Evolutionary conservation across 805 yeast genomes (phyloP).

Genomic region (Yamadazyma olivae): DNA sequence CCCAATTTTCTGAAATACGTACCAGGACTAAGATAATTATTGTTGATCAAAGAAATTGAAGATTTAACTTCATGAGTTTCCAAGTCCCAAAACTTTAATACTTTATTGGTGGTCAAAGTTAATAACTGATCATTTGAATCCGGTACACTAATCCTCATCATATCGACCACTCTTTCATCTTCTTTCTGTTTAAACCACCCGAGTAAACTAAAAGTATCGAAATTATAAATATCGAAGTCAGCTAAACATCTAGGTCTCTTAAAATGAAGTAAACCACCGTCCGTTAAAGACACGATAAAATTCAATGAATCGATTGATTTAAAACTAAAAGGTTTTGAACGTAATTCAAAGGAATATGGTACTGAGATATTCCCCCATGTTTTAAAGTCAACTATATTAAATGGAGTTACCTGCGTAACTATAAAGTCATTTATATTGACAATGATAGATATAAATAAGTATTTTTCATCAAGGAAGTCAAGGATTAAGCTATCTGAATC

Average conservation of each 20-base stretch:
- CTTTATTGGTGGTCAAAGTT: slow-evolving; percentile 54
- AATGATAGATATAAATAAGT: slow-evolving; percentile 48
- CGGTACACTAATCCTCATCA: too few relatives aligned
- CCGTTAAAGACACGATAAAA: slow-evolving; percentile 59
- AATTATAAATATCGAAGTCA: slow-evolving; percentile 44
- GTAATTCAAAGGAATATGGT: slow-evolving; percentile 56
- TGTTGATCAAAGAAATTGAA: slow-evolving; percentile 10
- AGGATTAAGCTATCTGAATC: slow-evolving; percentile 32
- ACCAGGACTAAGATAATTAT: slow-evolving; percentile 3
- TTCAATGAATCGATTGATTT: slow-evolving; percentile 43
- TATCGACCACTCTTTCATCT: slow-evolving; percentile 42
- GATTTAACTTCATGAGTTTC: slow-evolving; percentile 24
- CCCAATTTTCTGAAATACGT: slow-evolving; percentile 3
- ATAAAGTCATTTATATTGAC: slow-evolving; percentile 45
- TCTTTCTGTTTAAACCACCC: slow-evolving; percentile 17
- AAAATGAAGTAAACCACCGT: slow-evolving; percentile 74
- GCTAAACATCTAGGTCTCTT: slow-evolving; percentile 34
- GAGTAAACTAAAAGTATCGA: slow-evolving; percentile 30
- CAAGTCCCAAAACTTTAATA: slow-evolving; percentile 60
- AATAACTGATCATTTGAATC: slow-evolving; percentile 35
- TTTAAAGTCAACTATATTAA: slow-evolving; percentile 29
- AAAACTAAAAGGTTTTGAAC: slow-evolving; percentile 28
- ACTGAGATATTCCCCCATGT: slow-evolving; percentile 68
- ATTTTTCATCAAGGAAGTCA: slow-evolving; percentile 53
- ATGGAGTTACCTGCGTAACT: slow-evolving; percentile 12